phyloP scores from a whole-genome alignment of 2,329 filamentous ascomycete species.

The Talaromyces pinophilus region DNA sequence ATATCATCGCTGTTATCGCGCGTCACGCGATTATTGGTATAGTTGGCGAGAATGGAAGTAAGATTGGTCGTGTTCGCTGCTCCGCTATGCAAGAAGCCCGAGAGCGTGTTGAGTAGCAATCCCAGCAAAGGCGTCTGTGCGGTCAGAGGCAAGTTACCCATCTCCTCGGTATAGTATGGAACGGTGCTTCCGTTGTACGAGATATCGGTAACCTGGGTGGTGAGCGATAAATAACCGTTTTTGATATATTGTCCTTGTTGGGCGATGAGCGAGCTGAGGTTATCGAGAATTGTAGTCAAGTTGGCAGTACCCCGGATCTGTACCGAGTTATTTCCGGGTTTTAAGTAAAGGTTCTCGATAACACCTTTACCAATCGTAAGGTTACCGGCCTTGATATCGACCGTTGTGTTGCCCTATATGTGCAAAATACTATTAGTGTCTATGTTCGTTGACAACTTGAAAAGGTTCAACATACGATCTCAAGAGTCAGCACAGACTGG shows the following conservation, averaged over 20 bases:
- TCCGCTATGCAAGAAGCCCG: constrained; percentile 13
- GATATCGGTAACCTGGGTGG: constrained; percentile 33
- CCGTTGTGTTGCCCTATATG: constrained; percentile 52
- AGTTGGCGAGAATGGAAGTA: constrained; percentile 10
- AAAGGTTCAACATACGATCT: constrained; percentile 40
- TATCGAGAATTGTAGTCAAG: constrained; percentile 39
- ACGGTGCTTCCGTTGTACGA: constrained; percentile 35
- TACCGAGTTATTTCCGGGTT: constrained; percentile 56
- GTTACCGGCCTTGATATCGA: constrained; percentile 53
- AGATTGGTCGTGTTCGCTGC: constrained; percentile 17
- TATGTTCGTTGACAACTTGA: neutral
- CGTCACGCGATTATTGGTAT: neutral
- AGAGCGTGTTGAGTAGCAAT: constrained; percentile 34
- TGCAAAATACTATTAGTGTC: neutral
- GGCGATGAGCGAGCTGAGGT: constrained; percentile 31
- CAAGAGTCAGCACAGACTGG: constrained; percentile 57
- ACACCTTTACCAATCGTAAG: constrained; percentile 53
- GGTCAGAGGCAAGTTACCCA: constrained; percentile 35
- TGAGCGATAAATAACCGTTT: constrained; percentile 33
- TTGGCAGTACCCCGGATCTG: constrained; percentile 53
- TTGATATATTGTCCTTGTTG: constrained; percentile 31
- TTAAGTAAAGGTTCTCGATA: constrained; percentile 53
- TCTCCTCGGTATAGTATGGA: constrained; percentile 39
- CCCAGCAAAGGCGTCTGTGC: constrained; percentile 33
- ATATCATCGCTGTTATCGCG: constrained; percentile 6